A percentile compares a stretch with the other conserved stretches of the same genome.
Conservation (phyloP, 805 yeast genomes). For the Candida piceae region DNA sequence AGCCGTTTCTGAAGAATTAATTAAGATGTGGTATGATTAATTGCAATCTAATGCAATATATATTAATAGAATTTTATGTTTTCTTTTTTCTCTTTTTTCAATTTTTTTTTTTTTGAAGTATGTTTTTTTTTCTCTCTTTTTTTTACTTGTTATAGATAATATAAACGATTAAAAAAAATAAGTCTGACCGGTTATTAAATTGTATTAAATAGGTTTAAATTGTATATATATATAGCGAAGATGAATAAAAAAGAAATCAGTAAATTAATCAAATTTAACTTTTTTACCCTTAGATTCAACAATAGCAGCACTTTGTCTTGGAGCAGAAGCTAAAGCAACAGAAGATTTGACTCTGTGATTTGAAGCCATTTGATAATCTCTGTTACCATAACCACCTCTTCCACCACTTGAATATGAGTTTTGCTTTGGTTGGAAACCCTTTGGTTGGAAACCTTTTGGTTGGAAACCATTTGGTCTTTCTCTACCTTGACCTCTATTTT, state of each 20-base stretch:
- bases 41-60: too few species aligned
- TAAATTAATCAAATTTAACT: constrained; percentile 55
- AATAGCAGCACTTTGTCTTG: constrained; percentile 83
- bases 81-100: too few species aligned
- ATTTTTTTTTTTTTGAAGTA: too few species aligned
- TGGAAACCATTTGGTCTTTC: constrained; percentile 24
- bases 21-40: constrained; percentile 95
- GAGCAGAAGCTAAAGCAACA: constrained; percentile 82
- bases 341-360: constrained; percentile 66
- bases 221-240: constrained; percentile 1
- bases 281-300: constrained; percentile 91
- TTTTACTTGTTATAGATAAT: too few species aligned
- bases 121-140: too few species aligned
- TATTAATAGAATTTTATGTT: too few species aligned
- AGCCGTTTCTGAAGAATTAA: constrained; percentile 97
- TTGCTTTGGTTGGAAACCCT: constrained; percentile 23
- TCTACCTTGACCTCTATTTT: constrained; percentile 12
- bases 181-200: background rate
- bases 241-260: too few species aligned
- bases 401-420: background rate
- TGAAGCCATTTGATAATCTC: constrained; percentile 19
- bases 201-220: background rate
- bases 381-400: constrained; percentile 10
- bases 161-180: too few species aligned
- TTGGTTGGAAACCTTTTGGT: constrained; percentile 21